Percentiles rank a stretch among this genome's conserved stretches.
Evolutionary conservation across 1,284 basidiomycete genomes (phyloP).

Genomic region (Peniophora sp.): DNA sequence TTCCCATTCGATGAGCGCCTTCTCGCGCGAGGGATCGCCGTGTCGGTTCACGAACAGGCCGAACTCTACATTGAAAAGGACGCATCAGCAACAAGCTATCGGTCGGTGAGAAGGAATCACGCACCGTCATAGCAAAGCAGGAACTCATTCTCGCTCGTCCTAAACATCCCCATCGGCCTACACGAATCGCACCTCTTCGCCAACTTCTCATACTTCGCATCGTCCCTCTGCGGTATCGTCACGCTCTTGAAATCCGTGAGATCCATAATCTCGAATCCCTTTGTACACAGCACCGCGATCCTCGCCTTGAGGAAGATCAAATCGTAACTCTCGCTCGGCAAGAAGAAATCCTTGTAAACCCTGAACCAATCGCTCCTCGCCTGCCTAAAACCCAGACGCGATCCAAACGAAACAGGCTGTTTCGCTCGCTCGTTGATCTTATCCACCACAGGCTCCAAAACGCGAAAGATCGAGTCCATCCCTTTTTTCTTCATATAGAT

Average conservation of each 20-base stretch:
- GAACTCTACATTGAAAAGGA: slow-evolving; percentile 56
- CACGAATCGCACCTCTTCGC: slow-evolving; percentile 78
- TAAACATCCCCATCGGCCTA: slow-evolving; percentile 88
- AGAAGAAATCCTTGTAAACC: slow-evolving; percentile 85
- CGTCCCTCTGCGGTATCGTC: slow-evolving; percentile 76
- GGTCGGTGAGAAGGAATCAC: slow-evolving; percentile 12
- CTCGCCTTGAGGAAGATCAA: slow-evolving; percentile 88
- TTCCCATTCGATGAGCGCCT: slow-evolving; percentile 89
- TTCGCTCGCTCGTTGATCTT: slow-evolving; percentile 74
- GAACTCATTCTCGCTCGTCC: slow-evolving; percentile 83
- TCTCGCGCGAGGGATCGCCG: slow-evolving; percentile 71
- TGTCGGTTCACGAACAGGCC: slow-evolving; percentile 87
- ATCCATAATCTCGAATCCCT: slow-evolving; percentile 98
- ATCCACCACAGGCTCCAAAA: slow-evolving; percentile 85
- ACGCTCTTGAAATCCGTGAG: slow-evolving; percentile 83
- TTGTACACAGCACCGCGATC: slow-evolving; percentile 86
- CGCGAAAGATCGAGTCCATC: slow-evolving; percentile 86
- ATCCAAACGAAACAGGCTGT: slow-evolving; percentile 58
- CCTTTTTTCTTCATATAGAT: slow-evolving; percentile 96
- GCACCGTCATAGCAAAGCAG: slow-evolving; percentile 87
- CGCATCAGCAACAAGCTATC: slow-evolving; percentile 2
- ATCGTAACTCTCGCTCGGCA: slow-evolving; percentile 83
- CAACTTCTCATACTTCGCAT: slow-evolving; percentile 63
- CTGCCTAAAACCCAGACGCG: slow-evolving; percentile 67
- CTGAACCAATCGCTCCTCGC: slow-evolving; percentile 89